A percentile compares a stretch with the other conserved stretches of the same genome.
phyloP scores from a whole-genome alignment of 2,329 filamentous ascomycete species.

The Fusarium graminum region DNA sequence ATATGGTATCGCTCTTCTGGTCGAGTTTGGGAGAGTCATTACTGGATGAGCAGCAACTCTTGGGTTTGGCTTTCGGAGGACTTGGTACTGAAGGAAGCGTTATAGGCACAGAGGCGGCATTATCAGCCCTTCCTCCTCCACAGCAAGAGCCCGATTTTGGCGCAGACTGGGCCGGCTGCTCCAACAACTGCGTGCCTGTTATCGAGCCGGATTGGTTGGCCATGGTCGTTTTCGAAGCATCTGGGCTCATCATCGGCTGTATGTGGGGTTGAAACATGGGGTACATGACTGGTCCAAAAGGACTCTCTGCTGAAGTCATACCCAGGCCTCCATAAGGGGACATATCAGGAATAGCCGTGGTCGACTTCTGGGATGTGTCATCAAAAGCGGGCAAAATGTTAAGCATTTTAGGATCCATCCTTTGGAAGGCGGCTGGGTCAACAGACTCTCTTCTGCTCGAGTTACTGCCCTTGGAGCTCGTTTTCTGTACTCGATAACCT shows the following conservation, averaged over 20 bases:
- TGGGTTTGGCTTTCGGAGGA: slow-evolving; percentile 36
- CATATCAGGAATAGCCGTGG: slow-evolving; percentile 42
- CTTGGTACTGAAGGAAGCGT: slow-evolving; percentile 37
- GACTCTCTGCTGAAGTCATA: slow-evolving; percentile 46
- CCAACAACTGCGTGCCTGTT: slow-evolving; percentile 40
- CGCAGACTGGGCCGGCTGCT: slow-evolving; percentile 30
- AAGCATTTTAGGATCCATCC: slow-evolving; percentile 66
- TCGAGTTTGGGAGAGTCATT: slow-evolving; percentile 42
- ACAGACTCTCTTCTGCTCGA: slow-evolving; percentile 62
- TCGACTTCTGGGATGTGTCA: slow-evolving; percentile 47
- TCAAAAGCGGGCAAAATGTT: slow-evolving; percentile 60
- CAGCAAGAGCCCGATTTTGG: slow-evolving; percentile 55
- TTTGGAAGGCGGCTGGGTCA: slow-evolving; percentile 62
- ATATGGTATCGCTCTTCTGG: slow-evolving; percentile 35
- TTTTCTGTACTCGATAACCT: slow-evolving; percentile 63
- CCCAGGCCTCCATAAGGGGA: slow-evolving; percentile 49
- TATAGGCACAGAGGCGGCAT: slow-evolving; percentile 21
- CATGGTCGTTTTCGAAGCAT: slow-evolving; percentile 31
- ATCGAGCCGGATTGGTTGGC: slow-evolving; percentile 39
- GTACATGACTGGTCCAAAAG: slow-evolving; percentile 49
- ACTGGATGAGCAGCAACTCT: slow-evolving; percentile 51
- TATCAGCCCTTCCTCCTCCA: slow-evolving; percentile 38
- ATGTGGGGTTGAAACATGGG: slow-evolving; percentile 53
- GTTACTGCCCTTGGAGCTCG: slow-evolving; percentile 52
- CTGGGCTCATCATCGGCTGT: slow-evolving; percentile 39